Evolutionary conservation across 2,329 filamentous ascomycete genomes (phyloP).

Genomic region (Calonectria leucothoes): DNA sequence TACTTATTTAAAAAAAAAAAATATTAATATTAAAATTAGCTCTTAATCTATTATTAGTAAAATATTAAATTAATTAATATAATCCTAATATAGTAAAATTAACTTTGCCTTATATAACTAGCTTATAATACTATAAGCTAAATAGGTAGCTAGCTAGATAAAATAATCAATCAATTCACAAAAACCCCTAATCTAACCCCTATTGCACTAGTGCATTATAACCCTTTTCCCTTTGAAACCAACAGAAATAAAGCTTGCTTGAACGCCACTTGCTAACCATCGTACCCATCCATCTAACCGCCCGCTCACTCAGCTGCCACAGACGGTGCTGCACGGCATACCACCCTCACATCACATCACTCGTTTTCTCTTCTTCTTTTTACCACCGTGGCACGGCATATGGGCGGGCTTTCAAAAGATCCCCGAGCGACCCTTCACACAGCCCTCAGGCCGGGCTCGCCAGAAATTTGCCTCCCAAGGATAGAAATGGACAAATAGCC

Average conservation of each 20-base stretch:
- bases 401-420: not conserved
- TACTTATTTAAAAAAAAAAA: too few species aligned
- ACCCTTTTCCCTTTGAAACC: too few species aligned
- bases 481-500: not conserved
- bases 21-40: too few species aligned
- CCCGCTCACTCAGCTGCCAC: constrained; percentile 6
- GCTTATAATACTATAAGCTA: too few species aligned
- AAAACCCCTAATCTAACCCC: too few species aligned
- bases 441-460: not conserved
- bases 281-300: not conserved
- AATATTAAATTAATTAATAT: too few species aligned
- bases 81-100: too few species aligned
- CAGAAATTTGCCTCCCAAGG: not conserved
- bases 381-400: constrained; percentile 7
- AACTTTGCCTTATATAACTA: too few species aligned
- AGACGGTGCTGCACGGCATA: not conserved
- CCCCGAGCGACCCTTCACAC: not conserved
- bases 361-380: not conserved
- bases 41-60: too few species aligned
- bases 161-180: too few species aligned
- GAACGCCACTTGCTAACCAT: not conserved
- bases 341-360: not conserved
- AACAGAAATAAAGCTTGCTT: not conserved
- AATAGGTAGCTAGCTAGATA: too few species aligned
- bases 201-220: too few species aligned